These are phyloP conservation scores for Conringia planisiliqua DNA, from an alignment of 345 rosid genomes.

Conservation along the genomic window DNA sequence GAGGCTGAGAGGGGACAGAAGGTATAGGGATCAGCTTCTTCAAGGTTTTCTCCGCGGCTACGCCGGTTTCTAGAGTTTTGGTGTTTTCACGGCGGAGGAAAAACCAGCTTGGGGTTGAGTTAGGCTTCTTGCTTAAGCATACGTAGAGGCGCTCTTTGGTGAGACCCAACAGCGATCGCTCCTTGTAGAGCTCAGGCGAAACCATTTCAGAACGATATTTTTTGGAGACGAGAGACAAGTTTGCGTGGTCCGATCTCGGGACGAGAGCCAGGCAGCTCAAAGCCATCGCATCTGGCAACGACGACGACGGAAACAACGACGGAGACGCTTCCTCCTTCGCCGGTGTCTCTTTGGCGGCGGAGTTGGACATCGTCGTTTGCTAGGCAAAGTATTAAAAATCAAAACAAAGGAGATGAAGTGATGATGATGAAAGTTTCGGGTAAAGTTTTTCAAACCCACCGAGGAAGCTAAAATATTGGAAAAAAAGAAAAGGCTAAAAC, in stretches of 20 bases:
- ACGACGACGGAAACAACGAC: not conserved
- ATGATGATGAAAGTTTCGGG: no score
- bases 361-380: not conserved
- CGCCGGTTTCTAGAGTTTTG: no score
- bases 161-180: conserved; percentile 33
- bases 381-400: no score
- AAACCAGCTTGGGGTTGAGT: conserved; percentile 35
- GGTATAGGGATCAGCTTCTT: conserved; percentile 22
- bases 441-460: no score
- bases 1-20: not conserved
- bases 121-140: conserved; percentile 40
- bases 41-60: not conserved
- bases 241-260: conserved; percentile 46
- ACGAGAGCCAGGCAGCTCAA: conserved; percentile 53
- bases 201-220: conserved; percentile 40
- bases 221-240: conserved; percentile 54
- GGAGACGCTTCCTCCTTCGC: not conserved
- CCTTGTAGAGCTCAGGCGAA: conserved; percentile 46
- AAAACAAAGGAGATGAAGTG: no score
- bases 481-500: no score
- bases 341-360: not conserved
- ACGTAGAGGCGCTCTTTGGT: conserved; percentile 51
- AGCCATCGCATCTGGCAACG: conserved; percentile 50
- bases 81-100: conserved; percentile 18
- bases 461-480: no score